phyloP scores from a whole-genome alignment of 345 rosid genomes.

The Eucalyptus caleyi region DNA sequence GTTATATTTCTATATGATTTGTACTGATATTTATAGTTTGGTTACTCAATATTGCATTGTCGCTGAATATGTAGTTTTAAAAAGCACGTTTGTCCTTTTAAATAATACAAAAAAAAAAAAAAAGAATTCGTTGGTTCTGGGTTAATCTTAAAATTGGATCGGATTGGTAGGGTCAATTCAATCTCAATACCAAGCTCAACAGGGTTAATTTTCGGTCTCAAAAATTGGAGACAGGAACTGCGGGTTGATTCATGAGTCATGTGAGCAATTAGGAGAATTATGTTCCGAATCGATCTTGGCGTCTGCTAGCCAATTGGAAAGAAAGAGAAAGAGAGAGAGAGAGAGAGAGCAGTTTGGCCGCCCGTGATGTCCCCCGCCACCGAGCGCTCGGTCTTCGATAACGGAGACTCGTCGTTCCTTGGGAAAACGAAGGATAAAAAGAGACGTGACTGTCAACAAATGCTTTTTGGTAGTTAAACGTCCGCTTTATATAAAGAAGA shows the following conservation, averaged over 20 bases:
- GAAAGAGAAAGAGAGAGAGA: background rate
- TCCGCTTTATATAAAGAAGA: background rate
- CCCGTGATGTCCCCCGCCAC: background rate
- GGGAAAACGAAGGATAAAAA: background rate
- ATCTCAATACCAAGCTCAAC: rapidly evolving
- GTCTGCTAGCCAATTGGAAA: background rate
- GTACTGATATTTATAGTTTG: too few species aligned
- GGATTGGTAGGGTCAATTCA: too few species aligned
- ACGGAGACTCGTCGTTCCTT: background rate
- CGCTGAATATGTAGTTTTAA: rapidly evolving
- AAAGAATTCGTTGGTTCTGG: rapidly evolving
- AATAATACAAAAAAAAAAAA: too few species aligned
- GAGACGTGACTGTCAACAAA: background rate
- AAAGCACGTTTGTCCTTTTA: rapidly evolving
- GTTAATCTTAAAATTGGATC: background rate
- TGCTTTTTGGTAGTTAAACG: background rate
- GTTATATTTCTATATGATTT: too few species aligned
- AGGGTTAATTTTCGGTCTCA: too few species aligned
- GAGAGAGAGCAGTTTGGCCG: background rate
- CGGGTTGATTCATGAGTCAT: background rate
- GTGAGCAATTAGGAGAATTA: background rate
- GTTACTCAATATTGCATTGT: rapidly evolving
- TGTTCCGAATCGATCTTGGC: background rate
- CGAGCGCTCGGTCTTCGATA: background rate
- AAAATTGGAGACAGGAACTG: background rate